phyloP scores from a whole-genome alignment of 768 basidiomycete species.

The Mycena pura region DNA sequence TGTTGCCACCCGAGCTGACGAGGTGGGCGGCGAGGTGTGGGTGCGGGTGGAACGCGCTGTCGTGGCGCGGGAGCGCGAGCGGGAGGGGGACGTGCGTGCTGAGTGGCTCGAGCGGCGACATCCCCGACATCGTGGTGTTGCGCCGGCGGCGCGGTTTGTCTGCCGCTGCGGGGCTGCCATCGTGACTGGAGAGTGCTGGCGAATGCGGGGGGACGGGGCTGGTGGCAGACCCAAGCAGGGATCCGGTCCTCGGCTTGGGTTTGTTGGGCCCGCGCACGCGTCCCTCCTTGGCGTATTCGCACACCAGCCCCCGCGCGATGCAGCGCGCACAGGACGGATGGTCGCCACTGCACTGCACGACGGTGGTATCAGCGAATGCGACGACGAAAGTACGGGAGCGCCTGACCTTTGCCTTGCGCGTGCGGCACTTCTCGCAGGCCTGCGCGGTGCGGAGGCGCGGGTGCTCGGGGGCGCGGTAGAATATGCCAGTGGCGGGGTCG shows the following conservation, averaged over 20 bases:
- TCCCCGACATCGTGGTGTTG: too few species aligned
- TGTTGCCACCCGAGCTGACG: not conserved
- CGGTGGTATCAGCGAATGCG: not conserved
- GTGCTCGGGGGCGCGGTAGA: constrained; percentile 68
- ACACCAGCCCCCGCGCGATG: constrained; percentile 58
- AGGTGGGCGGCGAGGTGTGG: not conserved
- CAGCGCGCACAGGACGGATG: constrained; percentile 76
- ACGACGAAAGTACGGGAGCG: not conserved
- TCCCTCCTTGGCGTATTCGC: constrained; percentile 74
- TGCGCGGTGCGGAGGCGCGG: constrained; percentile 73
- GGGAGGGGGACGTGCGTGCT: constrained; percentile 7
- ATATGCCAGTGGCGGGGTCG: constrained; percentile 69
- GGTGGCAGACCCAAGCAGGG: not conserved
- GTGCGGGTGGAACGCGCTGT: not conserved
- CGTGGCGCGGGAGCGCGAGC: not conserved
- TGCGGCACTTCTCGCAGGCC: constrained; percentile 78
- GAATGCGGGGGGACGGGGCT: not conserved
- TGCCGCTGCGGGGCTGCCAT: too few species aligned
- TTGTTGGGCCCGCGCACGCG: constrained; percentile 69
- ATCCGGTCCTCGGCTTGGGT: constrained; percentile 40
- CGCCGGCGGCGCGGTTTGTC: too few species aligned
- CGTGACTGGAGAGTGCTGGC: not conserved
- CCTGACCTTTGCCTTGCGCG: constrained; percentile 73
- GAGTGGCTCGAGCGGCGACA: too few species aligned
- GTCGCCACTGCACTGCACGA: constrained; percentile 69